Evolutionary conservation across 2,329 filamentous ascomycete genomes (phyloP).

Genomic region (Helminthosporium solani): DNA sequence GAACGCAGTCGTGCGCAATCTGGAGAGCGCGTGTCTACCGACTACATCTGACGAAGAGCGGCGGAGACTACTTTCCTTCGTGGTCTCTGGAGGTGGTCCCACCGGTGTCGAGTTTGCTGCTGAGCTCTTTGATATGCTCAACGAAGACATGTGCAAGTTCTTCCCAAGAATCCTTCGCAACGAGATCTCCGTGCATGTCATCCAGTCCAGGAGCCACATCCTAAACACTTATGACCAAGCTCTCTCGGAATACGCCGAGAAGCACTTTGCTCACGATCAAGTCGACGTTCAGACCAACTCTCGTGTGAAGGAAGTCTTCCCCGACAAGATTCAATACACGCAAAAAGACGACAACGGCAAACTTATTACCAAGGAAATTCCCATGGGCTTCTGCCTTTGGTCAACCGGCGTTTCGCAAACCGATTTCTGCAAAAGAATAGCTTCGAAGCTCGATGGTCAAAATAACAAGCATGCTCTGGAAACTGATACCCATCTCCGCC

Average conservation of each 20-base stretch:
- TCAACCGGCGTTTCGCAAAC: slow-evolving; percentile 92
- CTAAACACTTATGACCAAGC: slow-evolving; percentile 98
- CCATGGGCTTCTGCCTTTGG: slow-evolving; percentile 96
- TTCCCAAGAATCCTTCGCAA: slow-evolving; percentile 93
- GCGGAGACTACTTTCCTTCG: slow-evolving; percentile 84
- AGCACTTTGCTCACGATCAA: slow-evolving; percentile 84
- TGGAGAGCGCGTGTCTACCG: slow-evolving; percentile 89
- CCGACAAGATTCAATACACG: slow-evolving; percentile 84
- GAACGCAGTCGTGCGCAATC: slow-evolving; percentile 82
- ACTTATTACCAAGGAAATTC: slow-evolving; percentile 84
- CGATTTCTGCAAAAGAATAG: slow-evolving; percentile 73
- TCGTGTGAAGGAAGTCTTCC: slow-evolving; percentile 82
- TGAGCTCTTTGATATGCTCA: slow-evolving; percentile 92
- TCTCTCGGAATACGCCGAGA: slow-evolving; percentile 87
- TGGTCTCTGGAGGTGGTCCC: slow-evolving; percentile 91
- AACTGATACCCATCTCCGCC: slow-evolving; percentile 87
- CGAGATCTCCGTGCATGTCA: slow-evolving; percentile 95
- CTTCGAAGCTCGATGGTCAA: slow-evolving; percentile 74
- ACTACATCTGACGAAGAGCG: slow-evolving; percentile 88
- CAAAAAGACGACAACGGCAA: slow-evolving; percentile 75
- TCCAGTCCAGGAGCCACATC: slow-evolving; percentile 92
- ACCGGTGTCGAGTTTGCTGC: slow-evolving; percentile 98
- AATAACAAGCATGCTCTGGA: slow-evolving; percentile 90
- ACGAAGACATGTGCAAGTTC: slow-evolving; percentile 81
- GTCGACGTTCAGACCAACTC: slow-evolving; percentile 92